phyloP scores from a whole-genome alignment of 1,139 yeast species.

The Candida pseudoviswanathii region DNA sequence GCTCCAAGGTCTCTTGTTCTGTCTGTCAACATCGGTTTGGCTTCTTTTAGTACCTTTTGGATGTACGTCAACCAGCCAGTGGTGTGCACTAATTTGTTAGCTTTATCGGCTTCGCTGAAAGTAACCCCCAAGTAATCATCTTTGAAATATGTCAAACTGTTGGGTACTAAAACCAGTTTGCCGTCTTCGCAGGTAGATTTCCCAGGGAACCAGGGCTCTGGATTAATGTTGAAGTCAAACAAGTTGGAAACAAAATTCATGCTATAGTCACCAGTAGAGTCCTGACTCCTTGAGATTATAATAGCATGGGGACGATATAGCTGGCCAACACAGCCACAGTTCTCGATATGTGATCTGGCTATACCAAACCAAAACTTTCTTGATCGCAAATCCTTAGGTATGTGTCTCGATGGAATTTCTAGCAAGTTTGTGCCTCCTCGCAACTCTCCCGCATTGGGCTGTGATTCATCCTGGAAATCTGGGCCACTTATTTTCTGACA shows the following conservation, averaged over 20 bases:
- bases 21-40: background rate
- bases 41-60: constrained; percentile 12
- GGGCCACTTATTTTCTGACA: constrained; percentile 21
- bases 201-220: constrained; percentile 20
- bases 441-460: constrained; percentile 19
- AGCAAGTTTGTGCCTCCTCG: constrained; percentile 23
- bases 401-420: constrained; percentile 10
- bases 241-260: constrained; percentile 22
- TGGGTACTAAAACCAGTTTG: constrained; percentile 23
- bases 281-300: constrained; percentile 18
- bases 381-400: constrained; percentile 15
- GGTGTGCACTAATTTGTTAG: constrained; percentile 20
- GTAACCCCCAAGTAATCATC: constrained; percentile 23
- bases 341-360: constrained; percentile 36
- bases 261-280: constrained; percentile 11
- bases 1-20: background rate
- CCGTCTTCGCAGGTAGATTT: constrained; percentile 20
- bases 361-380: constrained; percentile 38
- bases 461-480: constrained; percentile 16
- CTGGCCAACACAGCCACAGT: constrained; percentile 38
- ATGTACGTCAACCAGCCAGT: constrained; percentile 22
- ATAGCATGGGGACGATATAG: constrained; percentile 24
- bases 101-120: constrained; percentile 23
- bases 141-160: constrained; percentile 23
- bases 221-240: constrained; percentile 21